Percentiles rank a stretch among this genome's conserved stretches.
These are phyloP conservation scores for Crataegus laevigata DNA, from an alignment of 306 rosid species.

Conservation along the genomic window DNA sequence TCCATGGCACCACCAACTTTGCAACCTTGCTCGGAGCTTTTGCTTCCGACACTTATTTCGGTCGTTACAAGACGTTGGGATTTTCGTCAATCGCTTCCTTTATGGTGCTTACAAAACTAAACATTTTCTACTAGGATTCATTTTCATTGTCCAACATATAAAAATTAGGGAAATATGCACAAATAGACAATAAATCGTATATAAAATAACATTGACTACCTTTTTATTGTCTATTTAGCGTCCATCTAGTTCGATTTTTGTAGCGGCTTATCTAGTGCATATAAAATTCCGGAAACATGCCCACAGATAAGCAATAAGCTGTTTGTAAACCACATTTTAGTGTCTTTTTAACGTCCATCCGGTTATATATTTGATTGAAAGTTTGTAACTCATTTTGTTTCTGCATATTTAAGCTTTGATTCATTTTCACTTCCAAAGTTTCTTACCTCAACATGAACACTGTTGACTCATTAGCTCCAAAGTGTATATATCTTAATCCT, in stretches of 20 bases:
- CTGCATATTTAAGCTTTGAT: background rate
- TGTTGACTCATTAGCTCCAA: background rate
- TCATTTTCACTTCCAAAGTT: background rate
- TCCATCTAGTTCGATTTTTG: too few relatives aligned
- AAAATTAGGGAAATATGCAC: background rate
- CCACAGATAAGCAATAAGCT: background rate
- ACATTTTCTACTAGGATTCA: background rate
- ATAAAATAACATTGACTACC: too few relatives aligned
- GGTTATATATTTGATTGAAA: too few relatives aligned
- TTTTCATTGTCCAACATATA: background rate
- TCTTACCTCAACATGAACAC: background rate
- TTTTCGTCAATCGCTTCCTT: slow-evolving; percentile 54
- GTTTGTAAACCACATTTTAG: too few relatives aligned
- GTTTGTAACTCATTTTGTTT: background rate
- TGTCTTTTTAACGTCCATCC: background rate
- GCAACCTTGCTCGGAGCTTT: slow-evolving; percentile 80
- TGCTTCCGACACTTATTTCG: slow-evolving; percentile 59
- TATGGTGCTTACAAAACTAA: slow-evolving; percentile 36
- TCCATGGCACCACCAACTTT: slow-evolving; percentile 72
- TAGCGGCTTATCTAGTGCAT: background rate
- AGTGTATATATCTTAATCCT: slow-evolving; percentile 12
- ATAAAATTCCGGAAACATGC: background rate
- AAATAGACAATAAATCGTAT: background rate
- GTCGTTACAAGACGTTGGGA: slow-evolving; percentile 69
- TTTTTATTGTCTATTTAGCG: too few relatives aligned